These are phyloP conservation scores for Coelastrella sp. DNA, from an alignment of 139 green algal genomes.

Conservation along the genomic window DNA sequence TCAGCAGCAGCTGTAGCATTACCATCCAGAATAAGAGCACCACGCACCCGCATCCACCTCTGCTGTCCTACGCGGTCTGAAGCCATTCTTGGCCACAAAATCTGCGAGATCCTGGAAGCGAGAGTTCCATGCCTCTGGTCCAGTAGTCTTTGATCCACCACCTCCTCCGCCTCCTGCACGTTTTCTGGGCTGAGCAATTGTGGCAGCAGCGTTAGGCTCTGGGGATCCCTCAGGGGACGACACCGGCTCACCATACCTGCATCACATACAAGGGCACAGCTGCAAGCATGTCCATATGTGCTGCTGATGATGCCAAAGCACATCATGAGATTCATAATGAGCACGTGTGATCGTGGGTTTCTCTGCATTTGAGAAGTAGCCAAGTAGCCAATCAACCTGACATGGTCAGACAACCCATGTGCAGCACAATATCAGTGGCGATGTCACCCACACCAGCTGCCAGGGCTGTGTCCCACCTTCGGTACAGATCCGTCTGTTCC, in stretches of 20 bases:
- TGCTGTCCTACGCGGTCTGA: slow-evolving; percentile 39
- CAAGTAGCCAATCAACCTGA: background rate
- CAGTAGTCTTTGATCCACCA: background rate
- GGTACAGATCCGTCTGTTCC: slow-evolving; percentile 36
- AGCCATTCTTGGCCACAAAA: slow-evolving; percentile 44
- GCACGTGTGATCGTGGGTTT: too few relatives aligned
- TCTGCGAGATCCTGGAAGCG: slow-evolving; percentile 22
- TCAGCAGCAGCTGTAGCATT: background rate
- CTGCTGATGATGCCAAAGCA: too few relatives aligned
- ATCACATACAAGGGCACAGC: background rate
- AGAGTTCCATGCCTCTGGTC: background rate
- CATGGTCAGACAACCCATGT: background rate
- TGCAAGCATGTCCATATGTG: too few relatives aligned
- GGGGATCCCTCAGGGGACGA: slow-evolving; percentile 4
- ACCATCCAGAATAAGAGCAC: background rate
- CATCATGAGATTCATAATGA: too few relatives aligned
- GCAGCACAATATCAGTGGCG: background rate
- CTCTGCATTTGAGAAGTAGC: too few relatives aligned
- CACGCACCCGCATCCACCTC: background rate
- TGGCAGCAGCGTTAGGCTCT: background rate
- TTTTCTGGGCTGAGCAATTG: background rate
- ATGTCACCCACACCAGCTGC: background rate
- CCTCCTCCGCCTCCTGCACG: slow-evolving; percentile 19
- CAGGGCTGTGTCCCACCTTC: background rate
- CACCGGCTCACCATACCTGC: slow-evolving; percentile 1